Percentiles rank a stretch among this genome's conserved stretches.
Evolutionary conservation across 352 stramenopile species (phyloP).

Genomic region (Saprolegnia parasitica): DNA sequence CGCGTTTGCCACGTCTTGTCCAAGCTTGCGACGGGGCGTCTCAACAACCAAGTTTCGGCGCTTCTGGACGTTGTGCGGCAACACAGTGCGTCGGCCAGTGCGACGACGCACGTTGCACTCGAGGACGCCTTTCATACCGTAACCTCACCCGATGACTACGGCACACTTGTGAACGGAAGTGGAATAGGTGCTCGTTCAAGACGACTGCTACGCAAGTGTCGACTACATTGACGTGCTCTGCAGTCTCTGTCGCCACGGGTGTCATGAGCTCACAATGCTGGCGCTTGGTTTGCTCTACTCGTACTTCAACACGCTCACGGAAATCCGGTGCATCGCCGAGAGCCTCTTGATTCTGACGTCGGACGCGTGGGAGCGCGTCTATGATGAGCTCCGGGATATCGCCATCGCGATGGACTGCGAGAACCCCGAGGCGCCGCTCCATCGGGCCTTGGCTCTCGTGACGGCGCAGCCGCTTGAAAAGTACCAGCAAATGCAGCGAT

Average conservation of each 20-base stretch:
- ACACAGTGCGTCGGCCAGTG: neutral
- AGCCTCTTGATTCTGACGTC: neutral
- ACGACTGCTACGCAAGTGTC: neutral
- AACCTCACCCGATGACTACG: neutral
- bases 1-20: neutral
- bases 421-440: neutral
- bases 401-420: neutral
- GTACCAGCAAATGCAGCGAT: neutral
- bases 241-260: neutral
- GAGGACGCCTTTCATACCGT: neutral
- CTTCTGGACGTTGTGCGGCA: neutral
- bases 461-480: neutral
- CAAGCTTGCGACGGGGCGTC: neutral
- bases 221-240: neutral
- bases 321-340: neutral
- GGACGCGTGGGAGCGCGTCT: neutral
- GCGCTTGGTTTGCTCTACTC: neutral
- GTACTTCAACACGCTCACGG: neutral
- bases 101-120: neutral
- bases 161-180: too few species aligned
- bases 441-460: neutral
- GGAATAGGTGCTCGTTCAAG: neutral
- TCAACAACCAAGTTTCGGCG: neutral
- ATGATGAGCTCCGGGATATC: neutral
- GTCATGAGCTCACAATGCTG: neutral